Percentiles rank a stretch among this genome's conserved stretches.
phyloP scores from a whole-genome alignment of 1,139 yeast genomes.

The Saccharomyces hybrid region DNA sequence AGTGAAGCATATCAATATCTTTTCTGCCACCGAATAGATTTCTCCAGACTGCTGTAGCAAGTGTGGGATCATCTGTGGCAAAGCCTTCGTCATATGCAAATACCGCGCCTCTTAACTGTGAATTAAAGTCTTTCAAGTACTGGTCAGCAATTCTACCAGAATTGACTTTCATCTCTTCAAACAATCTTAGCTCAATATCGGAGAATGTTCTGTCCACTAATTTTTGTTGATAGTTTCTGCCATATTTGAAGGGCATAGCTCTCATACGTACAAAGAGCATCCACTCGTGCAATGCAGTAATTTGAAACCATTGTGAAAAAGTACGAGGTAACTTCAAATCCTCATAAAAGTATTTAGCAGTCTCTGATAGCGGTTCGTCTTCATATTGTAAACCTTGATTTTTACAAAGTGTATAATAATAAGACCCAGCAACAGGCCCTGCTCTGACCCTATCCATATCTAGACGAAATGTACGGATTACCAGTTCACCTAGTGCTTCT shows the following conservation, averaged over 20 bases:
- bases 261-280: conserved; percentile 89
- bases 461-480: conserved; percentile 57
- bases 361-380: conserved; percentile 55
- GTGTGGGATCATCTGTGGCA: conserved; percentile 69
- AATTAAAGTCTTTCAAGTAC: conserved; percentile 81
- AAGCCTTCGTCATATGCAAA: conserved; percentile 92
- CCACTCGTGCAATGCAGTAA: conserved; percentile 88
- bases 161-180: conserved; percentile 74
- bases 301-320: conserved; percentile 91
- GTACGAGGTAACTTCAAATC: conserved; percentile 76
- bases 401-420: conserved; percentile 80
- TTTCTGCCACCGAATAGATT: conserved; percentile 81
- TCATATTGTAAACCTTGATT: conserved; percentile 72
- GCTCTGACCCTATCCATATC: conserved; percentile 92
- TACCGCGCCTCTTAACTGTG: conserved; percentile 82
- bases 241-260: conserved; percentile 85
- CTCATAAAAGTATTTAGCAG: conserved; percentile 68
- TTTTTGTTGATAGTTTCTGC: conserved; percentile 85
- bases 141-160: conserved; percentile 81
- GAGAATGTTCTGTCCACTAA: conserved; percentile 80
- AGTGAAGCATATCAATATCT: conserved; percentile 70
- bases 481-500: conserved; percentile 62
- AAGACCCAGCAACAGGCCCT: conserved; percentile 89
- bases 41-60: conserved; percentile 88
- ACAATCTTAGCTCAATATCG: conserved; percentile 80